phyloP scores from a whole-genome alignment of 352 stramenopile genomes.

The Phytophthora macrochlamydospora region DNA sequence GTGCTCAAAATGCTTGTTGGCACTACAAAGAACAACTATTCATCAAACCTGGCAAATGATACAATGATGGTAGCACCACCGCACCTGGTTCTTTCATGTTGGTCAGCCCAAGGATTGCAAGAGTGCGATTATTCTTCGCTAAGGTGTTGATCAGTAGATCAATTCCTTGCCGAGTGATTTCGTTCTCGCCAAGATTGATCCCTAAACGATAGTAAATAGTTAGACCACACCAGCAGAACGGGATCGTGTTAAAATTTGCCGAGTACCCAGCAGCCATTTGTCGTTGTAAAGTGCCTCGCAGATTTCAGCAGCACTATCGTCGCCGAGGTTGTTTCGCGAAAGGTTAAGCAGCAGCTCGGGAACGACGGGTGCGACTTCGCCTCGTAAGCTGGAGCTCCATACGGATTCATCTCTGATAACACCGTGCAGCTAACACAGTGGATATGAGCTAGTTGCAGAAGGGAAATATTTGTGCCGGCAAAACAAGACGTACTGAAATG shows the following conservation, averaged over 20 bases:
- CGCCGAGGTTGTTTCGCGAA: constrained; percentile 50
- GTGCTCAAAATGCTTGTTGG: constrained; percentile 19
- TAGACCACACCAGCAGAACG: no score
- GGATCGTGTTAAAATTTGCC: background rate
- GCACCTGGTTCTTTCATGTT: constrained; percentile 40
- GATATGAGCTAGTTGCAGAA: no score
- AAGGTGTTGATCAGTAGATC: constrained; percentile 43
- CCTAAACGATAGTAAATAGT: constrained; percentile 19
- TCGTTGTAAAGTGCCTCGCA: constrained; percentile 63
- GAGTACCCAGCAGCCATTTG: constrained; percentile 65
- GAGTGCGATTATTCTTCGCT: constrained; percentile 45
- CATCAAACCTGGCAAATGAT: no score
- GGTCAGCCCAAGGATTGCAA: constrained; percentile 45
- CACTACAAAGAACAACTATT: constrained; percentile 7
- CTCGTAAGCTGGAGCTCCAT: constrained; percentile 65
- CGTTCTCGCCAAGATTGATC: constrained; percentile 53
- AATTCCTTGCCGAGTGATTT: constrained; percentile 36
- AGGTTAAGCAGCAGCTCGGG: constrained; percentile 55
- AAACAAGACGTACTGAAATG: constrained; percentile 40
- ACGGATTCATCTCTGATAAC: constrained; percentile 50
- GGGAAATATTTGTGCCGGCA: background rate
- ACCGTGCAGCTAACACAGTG: constrained; percentile 45
- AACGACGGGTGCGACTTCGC: constrained; percentile 22
- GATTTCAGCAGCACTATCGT: constrained; percentile 42
- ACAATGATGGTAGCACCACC: background rate